Evolutionary conservation across 192 early-diverging fungal genomes (phyloP).

Genomic region (Mortierella hygrophila): DNA sequence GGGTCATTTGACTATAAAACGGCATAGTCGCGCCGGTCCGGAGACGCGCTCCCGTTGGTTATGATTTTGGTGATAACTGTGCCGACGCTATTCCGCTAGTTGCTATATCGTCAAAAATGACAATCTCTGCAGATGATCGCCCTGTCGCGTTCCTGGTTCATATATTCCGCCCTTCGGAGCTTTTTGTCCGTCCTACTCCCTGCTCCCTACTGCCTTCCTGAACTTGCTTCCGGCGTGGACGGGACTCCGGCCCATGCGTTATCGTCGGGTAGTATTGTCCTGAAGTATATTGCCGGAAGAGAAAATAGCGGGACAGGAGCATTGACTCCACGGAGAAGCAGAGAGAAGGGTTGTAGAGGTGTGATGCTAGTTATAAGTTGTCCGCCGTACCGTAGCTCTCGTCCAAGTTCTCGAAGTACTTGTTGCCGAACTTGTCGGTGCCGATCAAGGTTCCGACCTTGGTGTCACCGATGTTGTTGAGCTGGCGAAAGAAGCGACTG

Average conservation of each 20-base stretch:
- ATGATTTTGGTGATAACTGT: not conserved
- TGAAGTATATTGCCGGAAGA: not conserved
- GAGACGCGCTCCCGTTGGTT: not conserved
- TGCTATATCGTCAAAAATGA: not conserved
- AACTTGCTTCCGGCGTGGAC: not conserved
- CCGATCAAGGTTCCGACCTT: slow-evolving; percentile 82
- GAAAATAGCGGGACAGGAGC: not conserved
- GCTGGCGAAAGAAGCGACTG: slow-evolving; percentile 58
- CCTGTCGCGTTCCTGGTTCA: not conserved
- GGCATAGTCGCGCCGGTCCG: not conserved
- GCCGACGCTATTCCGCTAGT: not conserved
- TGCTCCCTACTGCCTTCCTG: not conserved
- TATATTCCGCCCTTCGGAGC: not conserved
- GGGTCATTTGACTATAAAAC: too few species aligned
- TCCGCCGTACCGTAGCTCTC: slow-evolving; percentile 73
- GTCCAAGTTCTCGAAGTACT: slow-evolving; percentile 78
- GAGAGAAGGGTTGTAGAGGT: not conserved
- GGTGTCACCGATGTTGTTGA: slow-evolving; percentile 69
- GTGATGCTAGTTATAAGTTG: not conserved
- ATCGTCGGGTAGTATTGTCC: not conserved
- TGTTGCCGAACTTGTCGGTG: slow-evolving; percentile 80
- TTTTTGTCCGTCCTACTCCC: not conserved
- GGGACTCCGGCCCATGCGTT: not conserved
- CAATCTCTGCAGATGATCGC: not conserved
- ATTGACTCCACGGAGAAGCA: not conserved